phyloP scores from a whole-genome alignment of 371 early-diverging fungal species.

The Mortierella sp. region DNA sequence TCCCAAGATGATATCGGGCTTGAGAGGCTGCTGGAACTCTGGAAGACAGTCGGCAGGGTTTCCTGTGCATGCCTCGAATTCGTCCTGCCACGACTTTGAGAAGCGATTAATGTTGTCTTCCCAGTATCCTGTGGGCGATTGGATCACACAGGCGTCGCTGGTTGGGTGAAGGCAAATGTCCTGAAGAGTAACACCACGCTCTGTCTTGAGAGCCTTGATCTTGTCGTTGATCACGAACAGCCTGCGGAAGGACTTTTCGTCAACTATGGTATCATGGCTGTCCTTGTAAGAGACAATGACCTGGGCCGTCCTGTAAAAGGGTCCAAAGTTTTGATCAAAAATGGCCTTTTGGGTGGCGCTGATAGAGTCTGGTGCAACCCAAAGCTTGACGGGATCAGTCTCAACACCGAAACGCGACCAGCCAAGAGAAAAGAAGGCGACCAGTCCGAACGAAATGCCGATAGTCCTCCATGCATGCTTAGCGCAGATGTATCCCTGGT shows the following conservation, averaged over 20 bases:
- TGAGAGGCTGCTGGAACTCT: conserved; percentile 75
- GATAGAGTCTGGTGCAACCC: conserved; percentile 80
- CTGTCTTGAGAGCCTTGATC: conserved; percentile 64
- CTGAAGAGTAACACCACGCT: conserved; percentile 61
- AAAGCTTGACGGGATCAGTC: conserved; percentile 77
- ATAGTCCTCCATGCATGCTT: conserved; percentile 73
- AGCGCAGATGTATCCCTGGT: conserved; percentile 76
- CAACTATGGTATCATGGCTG: conserved; percentile 62
- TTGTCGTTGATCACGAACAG: conserved; percentile 71
- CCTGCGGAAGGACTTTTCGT: conserved; percentile 61
- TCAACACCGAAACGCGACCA: conserved; percentile 74
- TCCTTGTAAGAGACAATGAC: conserved; percentile 72
- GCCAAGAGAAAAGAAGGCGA: conserved; percentile 68
- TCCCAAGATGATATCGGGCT: conserved; percentile 80
- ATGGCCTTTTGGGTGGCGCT: conserved; percentile 73
- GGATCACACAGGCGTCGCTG: conserved; percentile 77
- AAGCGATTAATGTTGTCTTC: conserved; percentile 69
- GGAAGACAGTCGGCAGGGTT: conserved; percentile 77
- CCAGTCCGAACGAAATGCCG: conserved; percentile 61
- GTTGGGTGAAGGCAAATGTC: conserved; percentile 83
- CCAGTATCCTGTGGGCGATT: conserved; percentile 85
- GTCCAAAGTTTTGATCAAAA: conserved; percentile 80
- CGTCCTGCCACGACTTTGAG: conserved; percentile 61
- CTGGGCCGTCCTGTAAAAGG: conserved; percentile 83
- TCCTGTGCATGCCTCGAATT: conserved; percentile 65